Evolutionary conservation across 2,329 filamentous ascomycete species (phyloP), one percentile per base, ranked within the genome.

Genomic region (Thermothelomyces thermophilus): DNA sequence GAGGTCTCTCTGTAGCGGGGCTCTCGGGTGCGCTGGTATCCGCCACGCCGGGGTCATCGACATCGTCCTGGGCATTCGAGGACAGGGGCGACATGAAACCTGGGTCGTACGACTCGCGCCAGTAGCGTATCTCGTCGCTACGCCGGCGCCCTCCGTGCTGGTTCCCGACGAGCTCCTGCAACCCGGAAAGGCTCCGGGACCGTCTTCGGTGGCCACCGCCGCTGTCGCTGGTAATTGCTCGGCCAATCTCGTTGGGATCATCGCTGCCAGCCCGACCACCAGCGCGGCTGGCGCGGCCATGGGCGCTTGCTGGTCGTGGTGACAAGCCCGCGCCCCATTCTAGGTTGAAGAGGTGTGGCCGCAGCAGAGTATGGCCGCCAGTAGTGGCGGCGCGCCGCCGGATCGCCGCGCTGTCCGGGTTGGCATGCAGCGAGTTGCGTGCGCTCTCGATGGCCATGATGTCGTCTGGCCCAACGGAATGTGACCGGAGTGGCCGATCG

Each of bases 111-210:
- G 80, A 83, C 58, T 79, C 75, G 52, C 81, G 72, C 79, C 80
- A 83, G 58, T 79, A 80, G 11, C 77, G 74, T 34, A 83, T 82
- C 62, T 84, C 81, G 48, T 81, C 79, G 60, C 79, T 83, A 26
- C 80, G 74, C 31, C 79, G 73, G 37, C 79, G 73, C 3, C 43
- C 42, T 1, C 35, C 48, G 10, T 55, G 57, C 19, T 66, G 63
- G 16, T 58, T 59, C 3, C 65, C 63, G 3, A 66, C 65, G 17
- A 71, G 56, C 26, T 72, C 68, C 5, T 72, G 67, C 17, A 83
- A 66, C 9, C 78, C 76, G 0, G 79, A 80, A 10, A 84, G 62
- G 55, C 80, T 83, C 42, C 79, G 71, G 2, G 80, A 84, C 40
- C 80, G 74, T 37, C 81, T 72, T 40, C 76, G 74, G 17, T 67